phyloP scores from a whole-genome alignment of 73 alveolate genomes.

The Uronychia setigera region DNA sequence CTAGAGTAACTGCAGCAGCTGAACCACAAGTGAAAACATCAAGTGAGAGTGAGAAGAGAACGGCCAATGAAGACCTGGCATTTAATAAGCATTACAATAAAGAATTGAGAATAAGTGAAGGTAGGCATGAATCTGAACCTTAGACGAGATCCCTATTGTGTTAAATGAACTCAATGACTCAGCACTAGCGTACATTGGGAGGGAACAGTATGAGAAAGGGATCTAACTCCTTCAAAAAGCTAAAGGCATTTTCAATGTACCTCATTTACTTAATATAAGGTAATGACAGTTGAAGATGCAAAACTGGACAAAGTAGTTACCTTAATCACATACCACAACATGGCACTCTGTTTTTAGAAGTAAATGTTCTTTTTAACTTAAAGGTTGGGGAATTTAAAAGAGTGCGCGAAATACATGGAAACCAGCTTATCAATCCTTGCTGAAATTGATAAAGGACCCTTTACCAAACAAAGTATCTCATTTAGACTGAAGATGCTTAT shows the following conservation, averaged over 20 bases:
- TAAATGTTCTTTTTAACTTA: neutral
- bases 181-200: slow-evolving; percentile 43
- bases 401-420: slow-evolving; percentile 43
- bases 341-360: slow-evolving; percentile 51
- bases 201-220: slow-evolving; percentile 61
- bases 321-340: slow-evolving; percentile 22
- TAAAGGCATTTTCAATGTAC: slow-evolving; percentile 62
- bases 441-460: neutral
- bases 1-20: neutral
- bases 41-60: neutral
- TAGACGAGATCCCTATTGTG: slow-evolving; percentile 71
- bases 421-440: slow-evolving; percentile 29
- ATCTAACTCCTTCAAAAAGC: slow-evolving; percentile 53
- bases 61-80: slow-evolving; percentile 37
- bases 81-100: slow-evolving; percentile 66
- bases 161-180: slow-evolving; percentile 51
- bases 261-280: neutral
- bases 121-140: neutral
- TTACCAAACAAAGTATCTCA: slow-evolving; percentile 20
- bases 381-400: slow-evolving; percentile 23
- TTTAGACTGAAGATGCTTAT: slow-evolving; percentile 22
- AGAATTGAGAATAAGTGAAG: slow-evolving; percentile 62
- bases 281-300: neutral
- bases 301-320: slow-evolving; percentile 39
- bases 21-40: neutral